Base-by-base conservation (phyloP, 2,329 filamentous ascomycete species). In the Colletotrichum magnum region DNA sequence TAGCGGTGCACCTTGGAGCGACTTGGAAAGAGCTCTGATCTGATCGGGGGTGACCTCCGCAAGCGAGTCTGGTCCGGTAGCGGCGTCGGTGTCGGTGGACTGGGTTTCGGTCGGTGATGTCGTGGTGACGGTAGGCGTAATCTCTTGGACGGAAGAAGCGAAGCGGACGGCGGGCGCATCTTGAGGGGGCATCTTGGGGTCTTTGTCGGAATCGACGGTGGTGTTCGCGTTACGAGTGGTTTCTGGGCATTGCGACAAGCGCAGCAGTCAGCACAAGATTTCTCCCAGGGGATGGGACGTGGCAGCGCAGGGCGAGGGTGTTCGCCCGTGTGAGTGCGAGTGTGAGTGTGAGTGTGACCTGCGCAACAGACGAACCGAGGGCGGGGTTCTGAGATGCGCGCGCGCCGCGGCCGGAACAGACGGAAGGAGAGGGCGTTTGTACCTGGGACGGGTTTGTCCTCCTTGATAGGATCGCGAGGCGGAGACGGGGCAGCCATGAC, bases 1-100 rank as follows among this genome's bases (percentile, higher is more conserved):
- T 70, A 97, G 86, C 74, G 92, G 90, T 54, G 90, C 88, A 71
- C 90, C 89, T 72, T 94, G 92, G 28, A 97, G 84, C 26, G 89
- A 91, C 74, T 90, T 89, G 58, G 93, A 91, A 70, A 97, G 83
- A 69, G 90, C 90, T 73, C 88, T 89, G 65, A 97, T 84, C 76
- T 95, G 88, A 65, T 93, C 90, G 18, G 84, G 81, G 6, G 85
- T 85, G 57, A 85, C 81, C 70, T 83, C 81, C 57, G 79, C 79
- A 61, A 81, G 80, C 67, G 81, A 76, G 47, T 76, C 75, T 58
- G 74, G 71, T 60, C 75, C 71, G 61, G 74, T 66, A 67, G 58
- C 69, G 66, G 69, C 70, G 63, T 70, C 68, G 21, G 21, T 24
- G 21, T 24, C 21, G 61, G 72, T 69, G 52, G 73, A 67, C 47